Base-by-base conservation (phyloP, 2,329 filamentous ascomycete species). In the Pseudogymnoascus sp. region DNA sequence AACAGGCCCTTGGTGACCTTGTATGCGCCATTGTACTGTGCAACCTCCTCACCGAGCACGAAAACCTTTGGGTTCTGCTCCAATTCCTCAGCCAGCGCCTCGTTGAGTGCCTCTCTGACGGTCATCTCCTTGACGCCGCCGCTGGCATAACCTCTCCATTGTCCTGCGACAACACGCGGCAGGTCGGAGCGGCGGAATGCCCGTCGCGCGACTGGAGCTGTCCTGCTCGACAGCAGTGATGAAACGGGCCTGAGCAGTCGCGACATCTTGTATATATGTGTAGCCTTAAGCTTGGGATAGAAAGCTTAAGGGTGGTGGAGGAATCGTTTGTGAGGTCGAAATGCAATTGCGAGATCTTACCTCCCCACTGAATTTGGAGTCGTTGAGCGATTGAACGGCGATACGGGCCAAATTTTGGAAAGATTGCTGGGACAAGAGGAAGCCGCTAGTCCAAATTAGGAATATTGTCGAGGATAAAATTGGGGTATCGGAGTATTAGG, bases 1-100 rank as follows among this genome's bases (percentile, higher is more conserved):
- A 97, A 78, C 66, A 99, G 86, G 69, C 94, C 94, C 83, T 96
- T 97, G 72, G 94, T 99, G 74, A 99, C 93, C 81, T 99, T 99
- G 86, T 99, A 99, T 74, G 93, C 93, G 82, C 94, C 94, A 77
- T 99, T 99, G 83, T 99, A 99, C 80, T 99, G 94, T 71, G 94
- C 94, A 73, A 99, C 94, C 81, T 99, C 94, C 83, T 99, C 94
- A 72, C 94, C 94, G 63, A 99, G 77, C 69, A 99, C 80, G 77
- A 97, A 99, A 70, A 97, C 92, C 83, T 97, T 97, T 66, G 88
- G 83, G 78, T 99, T 96, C 74, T 78, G 75, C 82, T 97, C 92
- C 77, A 99, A 86, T 83, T 99, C 94, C 81, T 99, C 94, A 57
- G 92, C 92, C 74, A 99, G 87, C 64, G 94, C 94, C 82, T 99